A percentile compares a stretch with the other conserved stretches of the same genome.
phyloP scores from a whole-genome alignment of 768 basidiomycete species.

The Clitopilus hobsonii region DNA sequence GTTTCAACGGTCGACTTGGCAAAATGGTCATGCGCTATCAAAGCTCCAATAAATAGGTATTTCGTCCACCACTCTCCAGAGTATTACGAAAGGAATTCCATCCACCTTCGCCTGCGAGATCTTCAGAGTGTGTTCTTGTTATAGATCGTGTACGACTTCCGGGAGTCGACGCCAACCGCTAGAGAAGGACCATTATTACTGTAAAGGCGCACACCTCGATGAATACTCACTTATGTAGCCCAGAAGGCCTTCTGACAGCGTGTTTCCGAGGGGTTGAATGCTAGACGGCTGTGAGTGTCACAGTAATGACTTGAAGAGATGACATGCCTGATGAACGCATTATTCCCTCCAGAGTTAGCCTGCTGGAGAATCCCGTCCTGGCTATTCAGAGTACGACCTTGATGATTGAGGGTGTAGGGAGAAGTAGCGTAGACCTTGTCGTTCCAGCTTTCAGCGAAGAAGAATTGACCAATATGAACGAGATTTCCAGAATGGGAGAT shows the following conservation, averaged over 20 bases:
- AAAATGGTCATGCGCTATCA: no score
- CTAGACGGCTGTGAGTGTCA: background rate
- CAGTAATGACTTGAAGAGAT: background rate
- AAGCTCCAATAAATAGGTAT: no score
- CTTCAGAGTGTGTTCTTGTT: no score
- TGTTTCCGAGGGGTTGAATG: background rate
- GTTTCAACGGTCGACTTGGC: no score
- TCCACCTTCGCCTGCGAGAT: no score
- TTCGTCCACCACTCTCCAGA: no score
- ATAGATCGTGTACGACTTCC: no score
- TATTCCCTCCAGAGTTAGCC: slow-evolving; percentile 17
- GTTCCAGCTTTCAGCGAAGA: slow-evolving; percentile 28
- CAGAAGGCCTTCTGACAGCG: background rate
- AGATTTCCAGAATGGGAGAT: slow-evolving; percentile 21
- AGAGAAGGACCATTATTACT: no score
- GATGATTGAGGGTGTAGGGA: slow-evolving; percentile 22
- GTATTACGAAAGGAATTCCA: no score
- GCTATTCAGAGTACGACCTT: slow-evolving; percentile 20
- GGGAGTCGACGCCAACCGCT: no score
- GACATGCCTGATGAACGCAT: slow-evolving; percentile 20
- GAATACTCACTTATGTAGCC: background rate
- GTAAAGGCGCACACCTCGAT: no score
- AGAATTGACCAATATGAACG: slow-evolving; percentile 30
- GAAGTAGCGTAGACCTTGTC: slow-evolving; percentile 18
- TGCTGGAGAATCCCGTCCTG: slow-evolving; percentile 23